A percentile compares a stretch with the other conserved stretches of the same genome.
Conservation (phyloP, 352 stramenopile genomes). For the Globisporangium polare region DNA sequence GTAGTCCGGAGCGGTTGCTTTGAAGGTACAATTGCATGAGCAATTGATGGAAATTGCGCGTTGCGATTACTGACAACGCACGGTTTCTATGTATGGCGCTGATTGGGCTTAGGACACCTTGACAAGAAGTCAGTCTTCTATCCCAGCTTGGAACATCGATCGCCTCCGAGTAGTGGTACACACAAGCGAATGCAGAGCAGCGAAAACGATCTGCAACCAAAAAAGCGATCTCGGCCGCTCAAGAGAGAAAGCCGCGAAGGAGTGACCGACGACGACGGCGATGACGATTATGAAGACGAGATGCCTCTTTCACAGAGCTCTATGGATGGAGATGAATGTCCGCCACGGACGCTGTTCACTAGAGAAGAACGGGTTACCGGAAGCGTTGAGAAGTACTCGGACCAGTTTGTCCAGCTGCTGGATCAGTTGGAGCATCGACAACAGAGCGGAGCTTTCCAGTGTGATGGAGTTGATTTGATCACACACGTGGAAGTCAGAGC, state of each 20-base stretch:
- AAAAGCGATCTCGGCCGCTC: conserved; percentile 18
- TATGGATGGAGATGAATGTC: conserved; percentile 22
- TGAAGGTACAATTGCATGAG: conserved; percentile 20
- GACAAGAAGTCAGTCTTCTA: conserved; percentile 5
- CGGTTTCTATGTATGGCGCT: not conserved
- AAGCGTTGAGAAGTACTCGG: conserved; percentile 65
- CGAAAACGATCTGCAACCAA: conserved; percentile 3
- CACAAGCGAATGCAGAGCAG: conserved; percentile 12
- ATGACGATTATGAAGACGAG: not conserved
- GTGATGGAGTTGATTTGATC: conserved; percentile 40
- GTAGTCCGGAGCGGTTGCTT: conserved; percentile 53
- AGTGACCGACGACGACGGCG: conserved; percentile 8
- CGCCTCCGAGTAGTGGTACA: not conserved
- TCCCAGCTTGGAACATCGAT: not conserved
- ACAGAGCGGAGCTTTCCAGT: conserved; percentile 24
- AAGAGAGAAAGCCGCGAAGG: conserved; percentile 12
- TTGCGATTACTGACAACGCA: not conserved
- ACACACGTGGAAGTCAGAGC: conserved; percentile 47
- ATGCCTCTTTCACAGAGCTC: conserved; percentile 16
- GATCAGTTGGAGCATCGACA: conserved; percentile 31
- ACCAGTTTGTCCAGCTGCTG: conserved; percentile 40
- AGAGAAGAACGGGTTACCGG: conserved; percentile 50
- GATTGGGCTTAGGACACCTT: conserved; percentile 1
- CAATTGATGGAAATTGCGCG: not conserved
- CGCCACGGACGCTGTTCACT: conserved; percentile 36